Percentiles rank a stretch among this genome's conserved stretches.
Evolutionary conservation across 2,329 filamentous ascomycete species (phyloP).

Genomic region (Hypoxylon sp.): DNA sequence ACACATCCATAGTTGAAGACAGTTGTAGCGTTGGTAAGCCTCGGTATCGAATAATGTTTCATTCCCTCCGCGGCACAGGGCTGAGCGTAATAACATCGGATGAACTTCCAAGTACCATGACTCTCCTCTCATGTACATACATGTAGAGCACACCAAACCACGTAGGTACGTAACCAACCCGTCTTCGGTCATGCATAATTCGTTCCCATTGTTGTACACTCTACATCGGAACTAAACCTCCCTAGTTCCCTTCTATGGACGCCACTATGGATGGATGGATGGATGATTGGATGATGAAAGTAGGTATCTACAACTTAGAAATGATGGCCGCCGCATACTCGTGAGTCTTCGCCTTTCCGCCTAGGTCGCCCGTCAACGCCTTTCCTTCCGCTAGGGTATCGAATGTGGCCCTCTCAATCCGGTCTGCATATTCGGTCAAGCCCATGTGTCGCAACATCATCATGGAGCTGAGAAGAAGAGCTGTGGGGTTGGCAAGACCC

Average conservation of each 20-base stretch:
- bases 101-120: no score
- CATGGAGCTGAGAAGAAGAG: slow-evolving; percentile 92
- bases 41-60: slow-evolving; percentile 4
- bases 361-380: slow-evolving; percentile 92
- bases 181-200: slow-evolving; percentile 37
- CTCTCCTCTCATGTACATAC: slow-evolving; percentile 17
- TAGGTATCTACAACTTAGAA: slow-evolving; percentile 63
- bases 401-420: slow-evolving; percentile 95
- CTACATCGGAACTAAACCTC: slow-evolving; percentile 40
- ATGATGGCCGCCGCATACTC: slow-evolving; percentile 96
- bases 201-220: slow-evolving; percentile 44
- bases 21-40: no score
- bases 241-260: slow-evolving; percentile 34
- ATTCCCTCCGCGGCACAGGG: no score
- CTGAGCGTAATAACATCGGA: no score
- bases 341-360: slow-evolving; percentile 93
- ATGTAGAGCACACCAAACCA: slow-evolving; percentile 11
- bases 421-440: slow-evolving; percentile 80
- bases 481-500: slow-evolving; percentile 95
- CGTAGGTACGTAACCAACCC: slow-evolving; percentile 2
- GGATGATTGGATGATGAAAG: slow-evolving; percentile 17
- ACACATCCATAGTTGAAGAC: no score
- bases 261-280: slow-evolving; percentile 38
- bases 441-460: slow-evolving; percentile 99
- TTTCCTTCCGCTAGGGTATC: slow-evolving; percentile 96